A percentile compares a stretch with the other conserved stretches of the same genome.
Evolutionary conservation across 208 protist genomes (phyloP).

Genomic region (Leishmania gerbilli): DNA sequence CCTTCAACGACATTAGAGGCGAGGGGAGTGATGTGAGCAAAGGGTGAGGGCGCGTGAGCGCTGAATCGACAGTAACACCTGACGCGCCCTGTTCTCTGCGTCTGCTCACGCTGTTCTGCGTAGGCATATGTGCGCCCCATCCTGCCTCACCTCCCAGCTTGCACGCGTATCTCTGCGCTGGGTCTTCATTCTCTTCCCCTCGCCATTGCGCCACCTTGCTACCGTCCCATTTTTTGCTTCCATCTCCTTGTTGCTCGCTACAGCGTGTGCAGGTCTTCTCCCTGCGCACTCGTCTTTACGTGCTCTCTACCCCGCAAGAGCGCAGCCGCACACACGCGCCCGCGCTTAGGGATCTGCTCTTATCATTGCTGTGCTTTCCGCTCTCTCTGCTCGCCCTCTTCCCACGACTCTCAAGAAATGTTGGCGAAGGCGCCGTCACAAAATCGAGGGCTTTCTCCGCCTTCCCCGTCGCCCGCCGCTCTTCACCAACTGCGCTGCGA

Average conservation of each 20-base stretch:
- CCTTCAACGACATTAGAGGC: not conserved
- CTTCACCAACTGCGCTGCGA: constrained; percentile 55
- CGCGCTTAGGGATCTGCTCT: not conserved
- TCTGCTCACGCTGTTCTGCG: not conserved
- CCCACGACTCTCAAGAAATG: not conserved
- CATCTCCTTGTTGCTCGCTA: not conserved
- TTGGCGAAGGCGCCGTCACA: not conserved
- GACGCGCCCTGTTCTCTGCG: not conserved
- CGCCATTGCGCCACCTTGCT: not conserved
- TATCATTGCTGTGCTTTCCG: not conserved
- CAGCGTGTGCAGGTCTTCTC: not conserved
- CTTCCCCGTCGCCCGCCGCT: not conserved
- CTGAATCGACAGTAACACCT: not conserved
- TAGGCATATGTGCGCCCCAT: not conserved
- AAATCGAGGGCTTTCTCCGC: not conserved
- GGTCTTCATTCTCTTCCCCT: not conserved
- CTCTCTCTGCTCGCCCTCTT: not conserved
- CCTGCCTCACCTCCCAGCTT: not conserved
- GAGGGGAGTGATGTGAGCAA: not conserved
- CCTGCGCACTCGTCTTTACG: no score
- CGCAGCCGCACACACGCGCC: not conserved
- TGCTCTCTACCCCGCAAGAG: not conserved
- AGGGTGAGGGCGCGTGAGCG: not conserved
- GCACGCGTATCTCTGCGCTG: not conserved
- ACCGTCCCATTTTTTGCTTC: not conserved